Evolutionary conservation across 306 rosid species (phyloP), one percentile per base, ranked within the genome.

Genomic region (Medicago arabica): DNA sequence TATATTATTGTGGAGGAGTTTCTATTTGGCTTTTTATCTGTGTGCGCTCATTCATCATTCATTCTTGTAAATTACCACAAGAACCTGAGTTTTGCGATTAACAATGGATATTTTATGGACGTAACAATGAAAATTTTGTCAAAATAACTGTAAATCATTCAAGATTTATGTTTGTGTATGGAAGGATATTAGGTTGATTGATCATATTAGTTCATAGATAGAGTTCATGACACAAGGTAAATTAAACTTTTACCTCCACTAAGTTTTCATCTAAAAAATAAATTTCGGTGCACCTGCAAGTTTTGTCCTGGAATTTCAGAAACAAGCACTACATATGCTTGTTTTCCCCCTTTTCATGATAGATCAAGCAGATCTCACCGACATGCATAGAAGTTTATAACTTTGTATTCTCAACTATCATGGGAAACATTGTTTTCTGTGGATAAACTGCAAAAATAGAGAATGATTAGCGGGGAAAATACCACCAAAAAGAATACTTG

Each of bases 91-190:
- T 53, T 43, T 68, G 54, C 40, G 46, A 50, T 62, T 39, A 11
- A 51, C 44, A 47, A 4, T 60, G 14, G 40, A 50, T 50, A 38
- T 53, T 53, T 53, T 38, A 73, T 72, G 38, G 50, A 31, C 5
- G 44, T 13, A 73, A 57, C 62, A 44, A 39, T 57, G 21, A 67
- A 74, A 28, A 73, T 59, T 59, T 75, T 60, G 51, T 74, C 17
- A 58, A 67, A 49, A 74, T 68, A 10, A 69, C 39, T 59, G 39
- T 9, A 34, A 67, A 38, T 80, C 25, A 31, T 43, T 43, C 63
- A 47, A 67, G 75, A 66, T 43, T n/a, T 55, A 4, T 46, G 61
- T 31, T 49, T 53, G 28, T 36, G 5, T 16, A 49, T 65, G 50
- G 67, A 63, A 15, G 47, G 73, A 50, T 23, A n/a, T 18, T 51